These are phyloP conservation scores for Fomitopsis pinicola DNA, from an alignment of 1,284 basidiomycete genomes.

Conservation along the genomic window DNA sequence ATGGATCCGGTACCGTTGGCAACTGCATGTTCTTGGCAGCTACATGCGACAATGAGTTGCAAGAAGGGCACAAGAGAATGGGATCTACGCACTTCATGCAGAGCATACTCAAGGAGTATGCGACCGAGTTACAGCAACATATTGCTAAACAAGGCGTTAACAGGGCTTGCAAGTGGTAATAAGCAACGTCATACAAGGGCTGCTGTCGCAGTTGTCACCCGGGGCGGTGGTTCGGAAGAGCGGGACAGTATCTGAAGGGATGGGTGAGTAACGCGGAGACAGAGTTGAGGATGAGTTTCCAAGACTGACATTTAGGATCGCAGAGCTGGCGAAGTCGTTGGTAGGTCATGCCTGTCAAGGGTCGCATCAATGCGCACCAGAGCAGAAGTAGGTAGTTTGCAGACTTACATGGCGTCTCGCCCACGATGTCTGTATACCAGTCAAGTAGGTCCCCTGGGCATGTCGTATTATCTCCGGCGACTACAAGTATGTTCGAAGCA, in stretches of 20 bases:
- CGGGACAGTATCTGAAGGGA: conserved; percentile 8
- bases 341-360: conserved; percentile 12
- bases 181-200: conserved; percentile 10
- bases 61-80: neutral
- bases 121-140: conserved; percentile 17
- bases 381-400: neutral
- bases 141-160: conserved; percentile 1
- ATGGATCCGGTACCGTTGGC: neutral
- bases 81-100: conserved; percentile 16
- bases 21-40: conserved; percentile 12
- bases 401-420: conserved; percentile 11
- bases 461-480: conserved; percentile 7
- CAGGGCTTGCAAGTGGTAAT: neutral
- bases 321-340: conserved; percentile 15
- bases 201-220: conserved; percentile 15
- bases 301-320: conserved; percentile 15
- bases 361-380: neutral
- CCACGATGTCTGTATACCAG: conserved; percentile 12
- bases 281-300: neutral
- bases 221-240: conserved; percentile 9
- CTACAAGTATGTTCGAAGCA: neutral
- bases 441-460: conserved; percentile 13
- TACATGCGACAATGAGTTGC: neutral
- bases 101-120: conserved; percentile 19
- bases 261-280: neutral